Evolutionary conservation across 495 filamentous ascomycete genomes (phyloP), one percentile per base, ranked within the genome.

Genomic region (Penicillium coffeae): DNA sequence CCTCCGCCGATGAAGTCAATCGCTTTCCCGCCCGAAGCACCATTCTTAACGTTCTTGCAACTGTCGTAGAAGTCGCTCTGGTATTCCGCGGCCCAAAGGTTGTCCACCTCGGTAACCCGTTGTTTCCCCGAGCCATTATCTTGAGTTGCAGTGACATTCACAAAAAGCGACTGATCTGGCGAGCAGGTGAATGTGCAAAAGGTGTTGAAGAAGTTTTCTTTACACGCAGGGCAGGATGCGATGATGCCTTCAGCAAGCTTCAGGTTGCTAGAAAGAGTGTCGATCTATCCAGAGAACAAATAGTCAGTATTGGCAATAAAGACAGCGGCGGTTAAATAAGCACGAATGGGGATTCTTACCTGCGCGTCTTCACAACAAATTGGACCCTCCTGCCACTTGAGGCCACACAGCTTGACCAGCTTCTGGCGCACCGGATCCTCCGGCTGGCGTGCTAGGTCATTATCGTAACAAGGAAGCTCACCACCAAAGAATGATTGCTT

Each of bases 111-210:
- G 1, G 86, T 90, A 35, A 96, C 90, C 18, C 89, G 69, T 25
- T 66, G 69, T 62, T 94, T 94, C 38, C 76, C 76, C 3, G 79
- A 79, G 30, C 76, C 83, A 37, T 79, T 75, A 51, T 77, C 69
- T 53, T 82, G 69, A 1, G 86, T 87, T 42, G 84, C 69, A 6
- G 93, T 96, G 35, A 98, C 86, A 61, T 98, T 98, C 60, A 97
- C 72, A 58, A 98, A 98, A 1, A 96, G 75, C 3, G 89, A 95
- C 65, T 98, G 93, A 60, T 97, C 85, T 8, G 94, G 91, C 8
- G 94, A 97, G 73, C 93, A 98, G 15, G 90, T 96, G 54, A 98
- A 95, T 3, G 89, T 90, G 71, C 93, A 98, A 60, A 98, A 98
- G 37, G 94, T 80, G 73, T 97, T 90, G 77, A 87, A 96, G 69